Conservation (phyloP, 768 basidiomycete species). For the Galerina marginata region DNA sequence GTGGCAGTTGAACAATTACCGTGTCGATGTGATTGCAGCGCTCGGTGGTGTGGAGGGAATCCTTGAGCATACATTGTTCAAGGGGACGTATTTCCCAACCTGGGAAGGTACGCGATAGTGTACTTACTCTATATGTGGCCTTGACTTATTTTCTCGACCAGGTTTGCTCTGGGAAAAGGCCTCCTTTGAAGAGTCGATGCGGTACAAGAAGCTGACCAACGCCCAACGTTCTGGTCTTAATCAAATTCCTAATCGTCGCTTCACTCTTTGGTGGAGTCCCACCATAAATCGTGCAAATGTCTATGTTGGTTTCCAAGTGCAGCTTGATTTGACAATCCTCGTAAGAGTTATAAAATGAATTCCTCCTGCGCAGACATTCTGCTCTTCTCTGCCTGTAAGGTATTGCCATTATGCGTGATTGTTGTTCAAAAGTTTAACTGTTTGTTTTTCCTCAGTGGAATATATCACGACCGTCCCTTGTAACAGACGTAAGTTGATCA, state of each 20-base stretch:
- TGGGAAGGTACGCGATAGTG: slow-evolving; percentile 74
- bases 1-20: slow-evolving; percentile 98
- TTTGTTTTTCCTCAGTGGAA: slow-evolving; percentile 73
- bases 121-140: neutral
- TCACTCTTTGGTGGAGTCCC: slow-evolving; percentile 99
- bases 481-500: slow-evolving; percentile 75
- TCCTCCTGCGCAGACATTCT: slow-evolving; percentile 99
- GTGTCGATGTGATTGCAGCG: slow-evolving; percentile 98
- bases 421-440: neutral
- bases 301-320: slow-evolving; percentile 99
- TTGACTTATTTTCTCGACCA: slow-evolving; percentile 21
- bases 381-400: slow-evolving; percentile 93
- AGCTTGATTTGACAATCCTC: slow-evolving; percentile 96
- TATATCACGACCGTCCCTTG: slow-evolving; percentile 92
- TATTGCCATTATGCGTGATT: slow-evolving; percentile 20
- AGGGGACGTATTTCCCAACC: slow-evolving; percentile 96
- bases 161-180: slow-evolving; percentile 99
- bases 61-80: slow-evolving; percentile 95
- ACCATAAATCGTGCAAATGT: slow-evolving; percentile 99
- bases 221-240: slow-evolving; percentile 98
- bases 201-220: slow-evolving; percentile 96
- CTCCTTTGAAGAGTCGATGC: slow-evolving; percentile 95
- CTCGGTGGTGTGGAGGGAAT: slow-evolving; percentile 97
- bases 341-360: slow-evolving; percentile 99
- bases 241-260: slow-evolving; percentile 98